Evolutionary conservation across 192 early-diverging fungal genomes (phyloP).

Genomic region (Geosiphon pyriformis): DNA sequence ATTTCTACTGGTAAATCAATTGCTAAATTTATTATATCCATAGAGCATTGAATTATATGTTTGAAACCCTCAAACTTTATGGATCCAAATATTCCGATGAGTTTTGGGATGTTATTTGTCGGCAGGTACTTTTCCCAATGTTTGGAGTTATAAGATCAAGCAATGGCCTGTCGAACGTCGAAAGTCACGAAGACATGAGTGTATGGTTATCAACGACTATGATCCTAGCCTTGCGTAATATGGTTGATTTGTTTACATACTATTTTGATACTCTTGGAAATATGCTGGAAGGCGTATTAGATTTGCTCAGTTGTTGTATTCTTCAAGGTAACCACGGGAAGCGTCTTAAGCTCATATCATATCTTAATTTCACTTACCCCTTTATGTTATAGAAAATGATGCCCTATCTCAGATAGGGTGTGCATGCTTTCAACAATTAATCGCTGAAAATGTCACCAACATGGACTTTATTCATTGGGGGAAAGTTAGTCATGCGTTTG

Average conservation of each 20-base stretch:
- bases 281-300: constrained; percentile 74
- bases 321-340: constrained; percentile 69
- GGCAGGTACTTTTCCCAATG: constrained; percentile 83
- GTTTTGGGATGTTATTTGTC: constrained; percentile 78
- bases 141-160: constrained; percentile 77
- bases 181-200: constrained; percentile 78
- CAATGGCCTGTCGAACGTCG: constrained; percentile 48
- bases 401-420: constrained; percentile 84
- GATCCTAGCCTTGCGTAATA: constrained; percentile 83
- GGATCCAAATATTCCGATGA: constrained; percentile 66
- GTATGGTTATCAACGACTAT: constrained; percentile 93
- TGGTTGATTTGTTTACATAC: constrained; percentile 78
- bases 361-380: neutral
- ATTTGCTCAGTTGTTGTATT: constrained; percentile 79
- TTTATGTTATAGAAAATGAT: constrained; percentile 63
- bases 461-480: constrained; percentile 71
- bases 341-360: neutral
- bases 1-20: no score
- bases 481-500: constrained; percentile 63
- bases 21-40: neutral
- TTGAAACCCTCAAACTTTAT: constrained; percentile 73
- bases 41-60: constrained; percentile 76
- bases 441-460: constrained; percentile 71
- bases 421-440: constrained; percentile 84
- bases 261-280: constrained; percentile 68